Conservation (phyloP, 805 yeast genomes). For the Isabelozyma heimii region DNA sequence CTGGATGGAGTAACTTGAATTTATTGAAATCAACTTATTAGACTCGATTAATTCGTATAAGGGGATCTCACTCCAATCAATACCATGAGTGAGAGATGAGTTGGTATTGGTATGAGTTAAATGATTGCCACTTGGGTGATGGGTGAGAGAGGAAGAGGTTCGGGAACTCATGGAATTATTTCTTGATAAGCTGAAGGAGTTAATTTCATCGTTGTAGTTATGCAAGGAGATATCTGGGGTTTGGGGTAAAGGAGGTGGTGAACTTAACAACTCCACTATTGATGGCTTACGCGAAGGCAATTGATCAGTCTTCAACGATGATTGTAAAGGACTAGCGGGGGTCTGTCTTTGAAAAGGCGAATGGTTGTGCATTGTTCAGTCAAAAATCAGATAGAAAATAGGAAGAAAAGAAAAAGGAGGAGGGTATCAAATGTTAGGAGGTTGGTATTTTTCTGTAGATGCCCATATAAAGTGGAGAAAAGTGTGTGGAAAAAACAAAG, state of each 20-base stretch:
- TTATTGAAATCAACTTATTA: conserved; percentile 71
- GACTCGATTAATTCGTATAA: conserved; percentile 74
- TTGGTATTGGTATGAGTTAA: conserved; percentile 1
- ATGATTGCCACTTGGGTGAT: conserved; percentile 5
- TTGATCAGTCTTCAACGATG: conserved; percentile 4
- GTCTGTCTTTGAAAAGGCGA: conserved; percentile 15
- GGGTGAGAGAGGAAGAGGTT: conserved; percentile 19
- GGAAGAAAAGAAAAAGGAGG: background rate
- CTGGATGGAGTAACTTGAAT: conserved; percentile 72
- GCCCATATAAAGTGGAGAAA: background rate
- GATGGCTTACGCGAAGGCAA: conserved; percentile 50
- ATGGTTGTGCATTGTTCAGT: conserved; percentile 12
- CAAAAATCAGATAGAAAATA: background rate
- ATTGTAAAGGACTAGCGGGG: conserved; percentile 10
- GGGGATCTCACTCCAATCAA: conserved; percentile 73
- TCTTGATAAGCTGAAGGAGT: conserved; percentile 38
- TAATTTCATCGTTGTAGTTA: conserved; percentile 33
- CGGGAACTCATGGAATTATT: conserved; percentile 28
- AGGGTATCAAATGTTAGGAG: background rate
- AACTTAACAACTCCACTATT: conserved; percentile 69
- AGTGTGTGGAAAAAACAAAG: background rate
- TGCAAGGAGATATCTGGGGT: conserved; percentile 8
- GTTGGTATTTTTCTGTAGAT: too few relatives aligned
- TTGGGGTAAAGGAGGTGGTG: conserved; percentile 66
- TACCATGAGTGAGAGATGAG: conserved; percentile 6